These are phyloP conservation scores for Pouteria campechiana DNA, from an alignment of 179 eudicot genomes.

Conservation along the genomic window DNA sequence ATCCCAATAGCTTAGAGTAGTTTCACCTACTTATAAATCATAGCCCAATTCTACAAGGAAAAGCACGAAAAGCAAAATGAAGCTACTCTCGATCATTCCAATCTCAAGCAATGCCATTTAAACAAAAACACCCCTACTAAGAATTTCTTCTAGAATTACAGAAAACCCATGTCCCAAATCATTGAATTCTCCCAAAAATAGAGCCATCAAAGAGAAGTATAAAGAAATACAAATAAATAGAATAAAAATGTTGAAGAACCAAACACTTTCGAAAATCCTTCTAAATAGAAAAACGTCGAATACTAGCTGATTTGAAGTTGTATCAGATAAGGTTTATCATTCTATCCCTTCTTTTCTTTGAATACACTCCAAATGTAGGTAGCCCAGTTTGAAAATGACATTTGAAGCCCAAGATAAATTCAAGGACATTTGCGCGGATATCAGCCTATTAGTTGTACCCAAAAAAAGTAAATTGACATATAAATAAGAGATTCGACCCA, in stretches of 20 bases:
- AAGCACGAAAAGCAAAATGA: not conserved
- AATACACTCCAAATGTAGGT: too few species aligned
- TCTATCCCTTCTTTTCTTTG: conserved; percentile 8
- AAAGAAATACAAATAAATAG: too few species aligned
- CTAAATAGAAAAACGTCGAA: not conserved
- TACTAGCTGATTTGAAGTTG: not conserved
- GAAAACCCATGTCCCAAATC: not conserved
- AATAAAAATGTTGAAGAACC: too few species aligned
- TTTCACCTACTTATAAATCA: conserved; percentile 5
- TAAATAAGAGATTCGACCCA: too few species aligned
- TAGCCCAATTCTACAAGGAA: not conserved
- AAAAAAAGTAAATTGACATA: too few species aligned
- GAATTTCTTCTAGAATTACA: not conserved
- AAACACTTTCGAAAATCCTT: not conserved
- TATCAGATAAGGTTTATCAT: not conserved
- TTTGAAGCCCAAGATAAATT: too few species aligned
- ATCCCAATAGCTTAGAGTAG: not conserved
- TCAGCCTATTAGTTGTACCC: too few species aligned
- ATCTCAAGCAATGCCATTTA: not conserved
- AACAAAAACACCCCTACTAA: not conserved
- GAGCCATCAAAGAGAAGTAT: too few species aligned
- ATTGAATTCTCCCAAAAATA: too few species aligned
- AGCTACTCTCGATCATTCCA: not conserved
- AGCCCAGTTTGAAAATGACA: too few species aligned
- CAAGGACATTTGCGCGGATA: too few species aligned